A percentile compares a stretch with the other conserved stretches of the same genome.
Conservation (phyloP, 2,329 filamentous ascomycete species). For the Xylaria sp. region DNA sequence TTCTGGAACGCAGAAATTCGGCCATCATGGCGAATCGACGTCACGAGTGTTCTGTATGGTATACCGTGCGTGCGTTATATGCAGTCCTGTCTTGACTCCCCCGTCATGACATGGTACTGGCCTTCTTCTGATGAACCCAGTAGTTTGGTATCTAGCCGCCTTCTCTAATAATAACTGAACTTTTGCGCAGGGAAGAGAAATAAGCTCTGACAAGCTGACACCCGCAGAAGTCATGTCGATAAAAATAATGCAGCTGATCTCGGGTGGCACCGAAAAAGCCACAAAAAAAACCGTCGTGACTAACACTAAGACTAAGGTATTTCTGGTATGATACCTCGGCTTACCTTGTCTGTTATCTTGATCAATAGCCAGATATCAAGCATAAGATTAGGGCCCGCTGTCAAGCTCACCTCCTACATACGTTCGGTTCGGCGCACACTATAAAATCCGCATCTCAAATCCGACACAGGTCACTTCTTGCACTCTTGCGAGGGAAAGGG, state of each 20-base stretch:
- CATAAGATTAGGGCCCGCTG: neutral
- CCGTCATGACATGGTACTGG: neutral
- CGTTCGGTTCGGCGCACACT: neutral
- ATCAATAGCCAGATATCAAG: too few species aligned
- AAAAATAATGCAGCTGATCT: slow-evolving; percentile 35
- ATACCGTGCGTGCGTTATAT: neutral
- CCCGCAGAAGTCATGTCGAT: slow-evolving; percentile 15
- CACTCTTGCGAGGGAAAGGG: neutral
- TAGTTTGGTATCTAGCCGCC: neutral
- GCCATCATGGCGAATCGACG: neutral
- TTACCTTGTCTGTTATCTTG: neutral
- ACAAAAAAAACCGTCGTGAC: neutral
- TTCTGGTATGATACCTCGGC: too few species aligned
- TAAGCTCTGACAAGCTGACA: slow-evolving; percentile 25
- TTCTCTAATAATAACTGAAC: slow-evolving; percentile 21
- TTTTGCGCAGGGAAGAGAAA: slow-evolving; percentile 3
- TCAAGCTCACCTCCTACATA: neutral
- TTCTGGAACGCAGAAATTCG: neutral
- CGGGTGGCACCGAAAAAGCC: slow-evolving; percentile 2
- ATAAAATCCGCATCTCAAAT: too few species aligned
- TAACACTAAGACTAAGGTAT: neutral
- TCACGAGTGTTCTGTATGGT: neutral
- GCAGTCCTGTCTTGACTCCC: neutral
- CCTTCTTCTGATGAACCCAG: neutral
- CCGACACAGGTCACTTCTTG: neutral